Evolutionary conservation across 345 rosid genomes (phyloP).

Genomic region (Turritis glabra): DNA sequence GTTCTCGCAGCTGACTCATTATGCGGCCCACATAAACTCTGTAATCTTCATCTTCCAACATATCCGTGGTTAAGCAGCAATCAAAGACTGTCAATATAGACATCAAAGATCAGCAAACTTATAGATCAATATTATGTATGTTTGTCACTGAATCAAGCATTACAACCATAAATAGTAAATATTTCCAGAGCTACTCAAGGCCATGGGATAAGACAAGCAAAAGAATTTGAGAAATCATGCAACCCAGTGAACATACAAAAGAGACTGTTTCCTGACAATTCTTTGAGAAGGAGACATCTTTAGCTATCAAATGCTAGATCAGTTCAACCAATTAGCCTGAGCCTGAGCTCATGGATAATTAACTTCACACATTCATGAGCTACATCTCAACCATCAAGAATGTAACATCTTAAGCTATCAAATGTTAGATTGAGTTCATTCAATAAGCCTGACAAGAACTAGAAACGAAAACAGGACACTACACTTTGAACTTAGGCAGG

Average conservation of each 20-base stretch:
- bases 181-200: not conserved
- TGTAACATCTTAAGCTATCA: constrained; percentile 18
- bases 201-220: not conserved
- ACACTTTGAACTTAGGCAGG: not conserved
- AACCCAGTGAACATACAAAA: not conserved
- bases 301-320: constrained; percentile 7
- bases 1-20: constrained; percentile 54
- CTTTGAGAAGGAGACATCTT: not conserved
- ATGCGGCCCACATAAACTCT: constrained; percentile 55
- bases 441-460: not conserved
- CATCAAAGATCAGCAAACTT: constrained; percentile 27
- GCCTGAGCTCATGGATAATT: no score
- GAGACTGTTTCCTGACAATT: not conserved
- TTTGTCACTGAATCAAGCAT: not conserved
- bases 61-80: constrained; percentile 63
- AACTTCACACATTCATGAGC: not conserved
- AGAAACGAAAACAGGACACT: constrained; percentile 1
- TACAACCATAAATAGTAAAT: no score
- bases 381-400: not conserved
- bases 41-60: constrained; percentile 55
- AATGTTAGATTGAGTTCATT: not conserved
- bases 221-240: not conserved
- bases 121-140: constrained; percentile 6
- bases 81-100: constrained; percentile 51
- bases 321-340: not conserved